A percentile compares a stretch with the other conserved stretches of the same genome.
Evolutionary conservation across 768 basidiomycete species (phyloP).

Genomic region (Lactarius hatsudake): DNA sequence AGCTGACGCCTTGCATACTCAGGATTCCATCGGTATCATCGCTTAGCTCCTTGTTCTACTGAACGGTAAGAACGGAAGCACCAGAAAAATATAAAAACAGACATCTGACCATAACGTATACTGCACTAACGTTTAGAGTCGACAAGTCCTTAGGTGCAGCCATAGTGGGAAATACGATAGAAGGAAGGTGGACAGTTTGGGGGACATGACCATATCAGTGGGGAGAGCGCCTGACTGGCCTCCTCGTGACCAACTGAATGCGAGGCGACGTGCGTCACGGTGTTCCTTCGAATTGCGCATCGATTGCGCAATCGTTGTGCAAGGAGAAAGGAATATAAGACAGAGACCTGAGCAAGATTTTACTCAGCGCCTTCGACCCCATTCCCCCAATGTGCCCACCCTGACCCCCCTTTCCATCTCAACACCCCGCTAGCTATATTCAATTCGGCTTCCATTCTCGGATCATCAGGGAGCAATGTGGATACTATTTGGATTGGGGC

Average conservation of each 20-base stretch:
- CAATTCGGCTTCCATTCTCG: constrained; percentile 7
- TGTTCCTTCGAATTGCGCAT: constrained; percentile 13
- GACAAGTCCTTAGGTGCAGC: not conserved
- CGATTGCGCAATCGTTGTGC: constrained; percentile 25
- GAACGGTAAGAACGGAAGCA: not conserved
- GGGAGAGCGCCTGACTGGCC: not conserved
- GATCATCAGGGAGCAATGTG: not conserved
- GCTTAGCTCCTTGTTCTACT: constrained; percentile 65
- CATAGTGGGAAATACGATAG: not conserved
- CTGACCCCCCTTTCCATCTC: not conserved
- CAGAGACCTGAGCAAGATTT: not conserved
- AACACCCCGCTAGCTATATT: constrained; percentile 1
- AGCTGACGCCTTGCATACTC: constrained; percentile 64
- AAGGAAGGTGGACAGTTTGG: not conserved
- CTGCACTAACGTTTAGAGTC: not conserved
- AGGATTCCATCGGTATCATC: constrained; percentile 62
- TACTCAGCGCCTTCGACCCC: not conserved
- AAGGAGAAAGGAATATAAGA: constrained; percentile 7
- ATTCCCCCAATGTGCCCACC: not conserved
- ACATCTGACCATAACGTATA: constrained; percentile 8
- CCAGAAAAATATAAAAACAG: not conserved
- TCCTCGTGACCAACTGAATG: not conserved
- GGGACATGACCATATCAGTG: not conserved
- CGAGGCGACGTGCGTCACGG: not conserved
- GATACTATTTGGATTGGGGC: not conserved